A percentile compares a stretch with the other conserved stretches of the same genome.
phyloP scores from a whole-genome alignment of 495 filamentous ascomycete genomes.

The Cenococcum geophilum region DNA sequence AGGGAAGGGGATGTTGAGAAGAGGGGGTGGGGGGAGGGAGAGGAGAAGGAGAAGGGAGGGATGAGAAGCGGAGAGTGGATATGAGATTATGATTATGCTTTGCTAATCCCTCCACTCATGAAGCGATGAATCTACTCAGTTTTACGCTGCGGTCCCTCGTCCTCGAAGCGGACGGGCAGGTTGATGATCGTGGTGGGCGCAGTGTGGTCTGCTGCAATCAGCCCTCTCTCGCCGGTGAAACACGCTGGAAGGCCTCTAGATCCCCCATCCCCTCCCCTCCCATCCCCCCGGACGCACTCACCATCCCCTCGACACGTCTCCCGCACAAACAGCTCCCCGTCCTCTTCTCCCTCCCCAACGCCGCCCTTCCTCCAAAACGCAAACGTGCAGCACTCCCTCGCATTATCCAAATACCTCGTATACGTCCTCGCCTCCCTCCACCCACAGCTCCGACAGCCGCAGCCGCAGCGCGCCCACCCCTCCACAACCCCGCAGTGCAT shows the following conservation, averaged over 20 bases:
- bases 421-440: slow-evolving; percentile 18
- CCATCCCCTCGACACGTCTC: slow-evolving; percentile 15
- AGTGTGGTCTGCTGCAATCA: slow-evolving; percentile 10
- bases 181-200: not conserved
- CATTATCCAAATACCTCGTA: slow-evolving; percentile 26
- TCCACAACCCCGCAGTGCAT: slow-evolving; percentile 29
- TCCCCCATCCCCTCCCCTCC: slow-evolving; percentile 2
- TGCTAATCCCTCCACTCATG: too few relatives aligned
- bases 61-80: too few relatives aligned
- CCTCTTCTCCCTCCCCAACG: not conserved
- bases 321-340: slow-evolving; percentile 11
- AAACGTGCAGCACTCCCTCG: slow-evolving; percentile 16
- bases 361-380: slow-evolving; percentile 6
- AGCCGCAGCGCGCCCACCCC: slow-evolving; percentile 21
- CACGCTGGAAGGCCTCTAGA: too few relatives aligned
- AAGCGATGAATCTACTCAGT: too few relatives aligned
- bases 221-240: too few relatives aligned
- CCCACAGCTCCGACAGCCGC: slow-evolving; percentile 27
- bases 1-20: too few relatives aligned
- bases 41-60: too few relatives aligned
- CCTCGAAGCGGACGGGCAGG: slow-evolving; percentile 14
- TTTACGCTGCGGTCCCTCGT: not conserved
- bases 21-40: too few relatives aligned
- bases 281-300: slow-evolving; percentile 7
- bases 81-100: too few relatives aligned